phyloP scores from a whole-genome alignment of 257 asterid species.

The Scutellaria galericulata region DNA sequence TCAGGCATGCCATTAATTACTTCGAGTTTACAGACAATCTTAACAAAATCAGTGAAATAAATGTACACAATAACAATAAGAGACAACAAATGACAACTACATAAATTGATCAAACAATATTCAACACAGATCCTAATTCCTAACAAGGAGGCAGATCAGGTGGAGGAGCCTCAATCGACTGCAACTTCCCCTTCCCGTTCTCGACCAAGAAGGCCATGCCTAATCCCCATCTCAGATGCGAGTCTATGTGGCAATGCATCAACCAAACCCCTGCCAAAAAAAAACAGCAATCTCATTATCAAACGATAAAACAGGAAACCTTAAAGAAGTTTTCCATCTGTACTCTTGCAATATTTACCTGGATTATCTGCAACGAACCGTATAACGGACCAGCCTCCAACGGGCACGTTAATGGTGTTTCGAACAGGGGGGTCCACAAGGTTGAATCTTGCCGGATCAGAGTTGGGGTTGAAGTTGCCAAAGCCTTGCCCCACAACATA shows the following conservation, averaged over 20 bases:
- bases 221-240: conserved; percentile 69
- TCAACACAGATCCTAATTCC: background rate
- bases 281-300: background rate
- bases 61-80: conserved; percentile 15
- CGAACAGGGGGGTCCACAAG: conserved; percentile 64
- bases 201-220: conserved; percentile 70
- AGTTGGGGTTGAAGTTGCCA: conserved; percentile 60
- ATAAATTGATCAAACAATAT: conserved; percentile 17
- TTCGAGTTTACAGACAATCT: conserved; percentile 13
- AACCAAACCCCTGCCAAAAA: conserved; percentile 65
- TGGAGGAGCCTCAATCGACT: conserved; percentile 70
- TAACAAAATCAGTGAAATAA: conserved; percentile 30
- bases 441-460: conserved; percentile 55
- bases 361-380: conserved; percentile 75
- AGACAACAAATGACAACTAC: background rate
- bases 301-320: background rate
- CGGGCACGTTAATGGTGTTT: conserved; percentile 65
- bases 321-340: background rate
- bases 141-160: conserved; percentile 76
- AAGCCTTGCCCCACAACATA: conserved; percentile 70
- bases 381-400: conserved; percentile 73
- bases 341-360: conserved; percentile 39
- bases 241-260: conserved; percentile 79
- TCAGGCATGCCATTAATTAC: conserved; percentile 28
- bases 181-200: conserved; percentile 57